Conservation (phyloP, 352 stramenopile genomes). For the Globisporangium barbulae region DNA sequence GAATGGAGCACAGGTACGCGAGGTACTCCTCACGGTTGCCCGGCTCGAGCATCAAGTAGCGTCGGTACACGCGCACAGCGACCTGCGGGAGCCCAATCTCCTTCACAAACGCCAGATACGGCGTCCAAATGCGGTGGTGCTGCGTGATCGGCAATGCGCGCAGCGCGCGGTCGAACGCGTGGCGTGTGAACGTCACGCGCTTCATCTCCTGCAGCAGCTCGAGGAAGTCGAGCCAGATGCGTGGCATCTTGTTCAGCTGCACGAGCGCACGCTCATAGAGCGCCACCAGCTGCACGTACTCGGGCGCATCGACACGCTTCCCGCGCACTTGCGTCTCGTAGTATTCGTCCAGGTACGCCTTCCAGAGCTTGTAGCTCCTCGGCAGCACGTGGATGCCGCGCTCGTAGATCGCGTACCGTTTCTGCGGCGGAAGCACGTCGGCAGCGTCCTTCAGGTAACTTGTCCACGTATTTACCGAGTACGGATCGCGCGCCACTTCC, state of each 20-base stretch:
- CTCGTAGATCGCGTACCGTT: conserved; percentile 78
- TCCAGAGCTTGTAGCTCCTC: conserved; percentile 96
- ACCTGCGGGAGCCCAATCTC: conserved; percentile 69
- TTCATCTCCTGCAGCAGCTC: conserved; percentile 72
- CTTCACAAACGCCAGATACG: conserved; percentile 91
- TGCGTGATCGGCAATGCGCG: conserved; percentile 96
- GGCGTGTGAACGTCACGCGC: conserved; percentile 74
- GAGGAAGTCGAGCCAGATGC: conserved; percentile 94
- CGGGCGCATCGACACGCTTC: conserved; percentile 49
- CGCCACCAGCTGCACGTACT: conserved; percentile 34
- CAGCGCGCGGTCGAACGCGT: conserved; percentile 94
- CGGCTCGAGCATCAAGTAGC: conserved; percentile 87
- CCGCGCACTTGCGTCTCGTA: conserved; percentile 63
- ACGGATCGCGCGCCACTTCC: conserved; percentile 81
- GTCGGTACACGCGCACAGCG: conserved; percentile 80
- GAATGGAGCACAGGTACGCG: conserved; percentile 68
- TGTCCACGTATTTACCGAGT: conserved; percentile 80
- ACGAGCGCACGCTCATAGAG: conserved; percentile 90
- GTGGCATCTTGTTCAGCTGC: conserved; percentile 95
- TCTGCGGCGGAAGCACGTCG: conserved; percentile 14
- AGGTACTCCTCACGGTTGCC: conserved; percentile 70
- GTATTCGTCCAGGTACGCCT: conserved; percentile 77
- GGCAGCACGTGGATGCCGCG: conserved; percentile 82
- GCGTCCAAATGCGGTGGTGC: conserved; percentile 95
- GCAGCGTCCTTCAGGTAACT: conserved; percentile 42